These are phyloP conservation scores for Termitomyces sp. DNA, from an alignment of 768 basidiomycete species.

Conservation along the genomic window DNA sequence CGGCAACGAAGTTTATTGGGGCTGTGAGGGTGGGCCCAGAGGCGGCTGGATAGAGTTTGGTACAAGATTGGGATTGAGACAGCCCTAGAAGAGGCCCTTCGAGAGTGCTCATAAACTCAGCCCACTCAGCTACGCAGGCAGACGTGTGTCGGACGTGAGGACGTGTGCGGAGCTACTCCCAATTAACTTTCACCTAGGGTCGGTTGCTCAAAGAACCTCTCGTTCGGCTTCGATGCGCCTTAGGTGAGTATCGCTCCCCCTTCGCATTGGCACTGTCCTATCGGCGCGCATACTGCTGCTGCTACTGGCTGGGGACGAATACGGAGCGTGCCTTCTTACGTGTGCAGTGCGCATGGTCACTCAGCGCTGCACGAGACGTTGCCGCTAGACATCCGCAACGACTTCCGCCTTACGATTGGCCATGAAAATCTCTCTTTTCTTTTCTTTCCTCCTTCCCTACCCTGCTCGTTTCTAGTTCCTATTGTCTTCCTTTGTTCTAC, in stretches of 20 bases:
- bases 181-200: neutral
- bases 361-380: neutral
- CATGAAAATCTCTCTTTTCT: neutral
- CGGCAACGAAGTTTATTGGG: neutral
- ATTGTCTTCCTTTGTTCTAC: neutral
- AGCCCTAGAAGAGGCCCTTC: neutral
- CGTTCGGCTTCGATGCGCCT: neutral
- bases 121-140: slow-evolving; percentile 3
- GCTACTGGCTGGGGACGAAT: neutral
- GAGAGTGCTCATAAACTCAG: neutral
- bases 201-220: neutral
- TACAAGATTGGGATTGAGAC: neutral
- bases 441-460: neutral
- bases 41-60: slow-evolving; percentile 1
- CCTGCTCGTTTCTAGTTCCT: neutral
- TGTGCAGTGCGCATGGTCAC: neutral
- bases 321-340: slow-evolving; percentile 2
- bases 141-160: slow-evolving; percentile 7
- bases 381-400: neutral
- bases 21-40: neutral
- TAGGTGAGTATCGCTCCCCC: neutral
- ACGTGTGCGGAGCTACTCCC: slow-evolving; percentile 5
- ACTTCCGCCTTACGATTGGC: neutral
- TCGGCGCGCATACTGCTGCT: slow-evolving; percentile 1
- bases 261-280: neutral